Base-by-base conservation (phyloP, 1,284 basidiomycete species). In the Tilletia horrida region DNA sequence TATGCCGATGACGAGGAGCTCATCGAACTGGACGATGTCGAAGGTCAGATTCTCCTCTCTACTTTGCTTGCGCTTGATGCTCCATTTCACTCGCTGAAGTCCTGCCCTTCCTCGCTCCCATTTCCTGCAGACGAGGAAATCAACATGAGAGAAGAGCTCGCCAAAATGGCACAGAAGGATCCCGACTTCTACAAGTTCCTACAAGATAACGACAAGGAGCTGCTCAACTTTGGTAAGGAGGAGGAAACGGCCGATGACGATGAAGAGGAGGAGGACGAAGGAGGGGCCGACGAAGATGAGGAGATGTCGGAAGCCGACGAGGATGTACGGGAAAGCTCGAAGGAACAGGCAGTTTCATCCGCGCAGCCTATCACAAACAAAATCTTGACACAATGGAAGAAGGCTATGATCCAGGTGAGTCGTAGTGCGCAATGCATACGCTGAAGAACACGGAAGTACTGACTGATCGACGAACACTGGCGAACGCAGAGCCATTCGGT, bases 171-270 rank as follows among this genome's bases (percentile, higher is more conserved):
- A 14, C 90, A 95, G 83, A 95, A 92, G 82, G 96, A 98, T 82
- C 95, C 95, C 21, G 95, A 97, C 78, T 98, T 98, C 84, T 98
- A 88, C 89, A 93, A 96, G 83, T 98, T 96, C 81, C 86, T 98
- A 7, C 90, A 96, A 84, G 92, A 97, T 83, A 95, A 98, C 80
- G 95, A 98, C 83, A 85, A 86, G 66, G 92, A 93, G 65, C 84
- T 98, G 40, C 86, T 98, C 6, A 85, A 91, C 1, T 98, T 98
- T 80, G 79, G 73, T 18, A 14, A 21, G 21, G 65, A 66, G 21
- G 65, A 43, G 7, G 64, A 66, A 7, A 59, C 18, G 25, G 74
- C 74, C 35, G 69, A 67, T 27, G 69, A 70, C 40, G 67, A 73
- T 43, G 72, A 63, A 2, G 82, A 68, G 14, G 81, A 65, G 66